Evolutionary conservation across 2,329 filamentous ascomycete species (phyloP).

Genomic region (Aspergillus floridensis): DNA sequence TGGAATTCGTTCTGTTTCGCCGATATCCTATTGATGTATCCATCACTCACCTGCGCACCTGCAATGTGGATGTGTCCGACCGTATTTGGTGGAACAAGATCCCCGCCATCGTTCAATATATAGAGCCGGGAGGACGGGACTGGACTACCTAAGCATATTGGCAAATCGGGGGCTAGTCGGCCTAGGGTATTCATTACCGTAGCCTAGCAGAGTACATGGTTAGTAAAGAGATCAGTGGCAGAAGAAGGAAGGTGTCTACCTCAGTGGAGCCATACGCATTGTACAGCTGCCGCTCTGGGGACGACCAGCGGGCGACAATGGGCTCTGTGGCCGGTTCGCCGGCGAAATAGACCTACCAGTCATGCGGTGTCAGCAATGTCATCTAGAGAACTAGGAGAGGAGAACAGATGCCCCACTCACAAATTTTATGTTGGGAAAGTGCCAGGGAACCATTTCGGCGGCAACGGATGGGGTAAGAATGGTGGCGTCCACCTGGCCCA

Average conservation of each 20-base stretch:
- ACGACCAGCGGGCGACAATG: constrained; percentile 35
- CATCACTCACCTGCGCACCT: constrained; percentile 44
- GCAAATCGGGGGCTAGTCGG: too few species aligned
- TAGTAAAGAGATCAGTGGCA: too few species aligned
- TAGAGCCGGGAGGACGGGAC: constrained; percentile 40
- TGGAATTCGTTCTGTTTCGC: constrained; percentile 27
- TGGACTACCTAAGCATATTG: constrained; percentile 14
- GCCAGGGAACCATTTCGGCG: constrained; percentile 27
- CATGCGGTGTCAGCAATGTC: too few species aligned
- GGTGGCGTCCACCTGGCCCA: constrained; percentile 29
- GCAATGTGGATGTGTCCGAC: constrained; percentile 46
- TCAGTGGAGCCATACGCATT: constrained; percentile 50
- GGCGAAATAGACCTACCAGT: constrained; percentile 33
- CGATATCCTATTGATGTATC: constrained; percentile 38
- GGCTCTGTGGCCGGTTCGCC: constrained; percentile 39
- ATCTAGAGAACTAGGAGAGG: too few species aligned
- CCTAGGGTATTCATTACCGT: too few species aligned
- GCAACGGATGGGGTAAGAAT: constrained; percentile 44
- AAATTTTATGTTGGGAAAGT: constrained; percentile 30
- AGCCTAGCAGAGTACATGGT: too few species aligned
- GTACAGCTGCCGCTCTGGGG: constrained; percentile 26
- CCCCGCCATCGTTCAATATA: constrained; percentile 39
- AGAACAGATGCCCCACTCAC: too few species aligned
- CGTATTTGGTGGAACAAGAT: constrained; percentile 32
- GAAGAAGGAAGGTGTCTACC: constrained; percentile 2